Evolutionary conservation across 2,329 filamentous ascomycete species (phyloP).

Genomic region (Septoria petroselini): DNA sequence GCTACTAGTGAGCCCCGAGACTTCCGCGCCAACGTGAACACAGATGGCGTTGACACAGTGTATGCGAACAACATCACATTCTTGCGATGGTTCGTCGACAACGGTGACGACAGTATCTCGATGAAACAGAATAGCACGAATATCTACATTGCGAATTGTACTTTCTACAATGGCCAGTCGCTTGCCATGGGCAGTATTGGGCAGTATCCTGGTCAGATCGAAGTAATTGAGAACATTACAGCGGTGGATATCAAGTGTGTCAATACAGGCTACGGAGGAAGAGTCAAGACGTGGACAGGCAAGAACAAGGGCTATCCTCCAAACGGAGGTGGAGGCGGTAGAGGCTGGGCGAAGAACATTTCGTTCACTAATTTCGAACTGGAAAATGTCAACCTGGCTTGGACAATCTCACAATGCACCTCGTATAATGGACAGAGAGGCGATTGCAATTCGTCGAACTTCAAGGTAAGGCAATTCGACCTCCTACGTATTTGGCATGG

Average conservation of each 20-base stretch:
- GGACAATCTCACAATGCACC: conserved; percentile 35
- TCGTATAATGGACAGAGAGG: conserved; percentile 24
- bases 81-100: conserved; percentile 51
- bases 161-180: conserved; percentile 52
- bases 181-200: conserved; percentile 58
- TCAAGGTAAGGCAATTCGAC: conserved; percentile 37
- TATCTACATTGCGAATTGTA: conserved; percentile 50
- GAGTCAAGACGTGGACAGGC: conserved; percentile 58
- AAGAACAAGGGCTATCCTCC: conserved; percentile 49
- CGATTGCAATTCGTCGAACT: conserved; percentile 36
- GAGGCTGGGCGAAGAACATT: conserved; percentile 45
- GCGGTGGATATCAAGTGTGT: conserved; percentile 45
- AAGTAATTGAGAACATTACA: conserved; percentile 51
- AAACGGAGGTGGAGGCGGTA: conserved; percentile 58
- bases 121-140: conserved; percentile 57
- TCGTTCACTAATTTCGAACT: conserved; percentile 37
- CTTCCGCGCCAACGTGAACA: conserved; percentile 33
- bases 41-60: conserved; percentile 55
- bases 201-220: conserved; percentile 51
- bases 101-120: conserved; percentile 55
- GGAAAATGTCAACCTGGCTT: conserved; percentile 28
- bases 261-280: conserved; percentile 21
- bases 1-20: conserved; percentile 48
- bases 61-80: conserved; percentile 54
- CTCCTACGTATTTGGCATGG: too few relatives aligned